phyloP scores from a whole-genome alignment of 208 protist genomes.

The Crithidia mellificae region DNA sequence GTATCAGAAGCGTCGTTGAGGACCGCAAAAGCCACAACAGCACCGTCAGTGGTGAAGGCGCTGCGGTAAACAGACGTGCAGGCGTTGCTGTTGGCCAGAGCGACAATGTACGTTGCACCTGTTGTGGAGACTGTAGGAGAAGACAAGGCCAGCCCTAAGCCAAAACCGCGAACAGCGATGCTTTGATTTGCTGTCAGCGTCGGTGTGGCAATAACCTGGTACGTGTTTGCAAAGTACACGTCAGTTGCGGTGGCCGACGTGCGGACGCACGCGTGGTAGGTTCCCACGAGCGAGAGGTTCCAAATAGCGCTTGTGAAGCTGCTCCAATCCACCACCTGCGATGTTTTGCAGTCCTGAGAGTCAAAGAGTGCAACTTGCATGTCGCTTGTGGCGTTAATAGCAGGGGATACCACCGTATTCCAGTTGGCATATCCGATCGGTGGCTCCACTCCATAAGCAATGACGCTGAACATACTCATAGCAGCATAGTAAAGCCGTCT shows the following conservation, averaged over 20 bases:
- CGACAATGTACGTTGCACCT: too few relatives aligned
- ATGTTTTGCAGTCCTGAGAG: constrained; percentile 1
- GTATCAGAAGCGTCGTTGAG: neutral
- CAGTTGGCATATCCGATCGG: neutral
- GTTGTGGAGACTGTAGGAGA: too few relatives aligned
- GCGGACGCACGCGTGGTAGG: constrained; percentile 22
- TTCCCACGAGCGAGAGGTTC: neutral
- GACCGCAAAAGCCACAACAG: neutral
- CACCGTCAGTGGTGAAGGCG: too few relatives aligned
- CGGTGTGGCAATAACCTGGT: neutral
- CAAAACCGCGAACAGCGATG: neutral
- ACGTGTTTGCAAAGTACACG: constrained; percentile 6
- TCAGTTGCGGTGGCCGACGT: neutral
- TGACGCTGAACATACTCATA: neutral
- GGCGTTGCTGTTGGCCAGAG: too few relatives aligned
- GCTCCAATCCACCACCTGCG: neutral
- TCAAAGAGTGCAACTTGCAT: constrained; percentile 12
- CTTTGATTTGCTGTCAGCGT: neutral
- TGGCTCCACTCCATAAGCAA: constrained; percentile 4
- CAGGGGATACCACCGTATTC: neutral
- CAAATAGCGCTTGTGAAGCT: constrained; percentile 5
- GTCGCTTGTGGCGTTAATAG: constrained; percentile 1
- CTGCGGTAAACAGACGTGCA: too few relatives aligned
- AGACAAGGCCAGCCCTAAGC: neutral
- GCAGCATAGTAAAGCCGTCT: constrained; percentile 6